phyloP scores from a whole-genome alignment of 768 basidiomycete species.

The Russula vinacea region DNA sequence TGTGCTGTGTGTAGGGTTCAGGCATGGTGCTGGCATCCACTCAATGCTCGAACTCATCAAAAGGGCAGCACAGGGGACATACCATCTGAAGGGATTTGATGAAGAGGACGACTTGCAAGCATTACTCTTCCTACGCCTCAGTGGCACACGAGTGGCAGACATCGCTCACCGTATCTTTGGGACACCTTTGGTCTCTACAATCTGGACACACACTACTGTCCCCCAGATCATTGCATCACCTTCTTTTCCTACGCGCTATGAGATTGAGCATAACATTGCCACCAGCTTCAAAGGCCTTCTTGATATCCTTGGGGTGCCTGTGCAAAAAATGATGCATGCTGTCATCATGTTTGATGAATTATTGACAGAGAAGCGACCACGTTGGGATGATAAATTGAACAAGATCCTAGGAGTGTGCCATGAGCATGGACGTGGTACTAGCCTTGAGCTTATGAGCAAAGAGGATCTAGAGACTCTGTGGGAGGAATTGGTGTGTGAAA shows the following conservation, averaged over 20 bases:
- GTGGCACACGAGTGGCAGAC: neutral
- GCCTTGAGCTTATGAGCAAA: neutral
- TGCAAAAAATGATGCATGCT: neutral
- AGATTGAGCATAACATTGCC: neutral
- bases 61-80: neutral
- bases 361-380: neutral
- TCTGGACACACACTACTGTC: neutral
- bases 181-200: neutral
- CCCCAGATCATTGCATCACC: neutral
- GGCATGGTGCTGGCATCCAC: neutral
- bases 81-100: slow-evolving; percentile 7
- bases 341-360: slow-evolving; percentile 16
- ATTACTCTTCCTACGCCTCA: neutral
- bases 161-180: slow-evolving; percentile 7
- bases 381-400: slow-evolving; percentile 10
- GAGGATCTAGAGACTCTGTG: neutral
- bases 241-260: neutral
- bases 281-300: neutral
- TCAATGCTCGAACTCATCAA: neutral
- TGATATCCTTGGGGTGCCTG: neutral
- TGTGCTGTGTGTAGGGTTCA: neutral
- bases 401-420: slow-evolving; percentile 12
- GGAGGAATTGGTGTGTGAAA: too few relatives aligned
- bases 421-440: neutral
- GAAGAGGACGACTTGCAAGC: slow-evolving; percentile 1